Evolutionary conservation across 1,284 basidiomycete genomes (phyloP).

Genomic region (Apiotrichum porosum): DNA sequence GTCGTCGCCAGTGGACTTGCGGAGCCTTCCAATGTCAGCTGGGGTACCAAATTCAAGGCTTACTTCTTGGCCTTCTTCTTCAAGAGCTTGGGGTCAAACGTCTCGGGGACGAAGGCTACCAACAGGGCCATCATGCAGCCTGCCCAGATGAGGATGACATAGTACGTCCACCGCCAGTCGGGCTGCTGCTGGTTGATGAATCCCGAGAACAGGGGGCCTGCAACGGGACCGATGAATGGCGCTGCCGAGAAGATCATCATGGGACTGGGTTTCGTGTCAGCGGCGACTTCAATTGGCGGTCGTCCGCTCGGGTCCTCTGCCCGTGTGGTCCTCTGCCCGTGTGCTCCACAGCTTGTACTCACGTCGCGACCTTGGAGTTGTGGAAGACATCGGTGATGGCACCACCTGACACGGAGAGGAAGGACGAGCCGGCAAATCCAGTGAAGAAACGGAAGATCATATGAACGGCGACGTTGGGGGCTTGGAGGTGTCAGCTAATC

Average conservation of each 20-base stretch:
- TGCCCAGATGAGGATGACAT: constrained; percentile 58
- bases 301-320: too few relatives aligned
- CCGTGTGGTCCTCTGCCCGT: background rate
- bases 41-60: background rate
- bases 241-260: constrained; percentile 69
- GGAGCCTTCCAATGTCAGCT: constrained; percentile 42
- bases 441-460: constrained; percentile 67
- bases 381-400: constrained; percentile 69
- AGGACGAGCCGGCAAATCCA: constrained; percentile 64
- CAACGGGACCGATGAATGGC: constrained; percentile 69
- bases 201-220: constrained; percentile 55
- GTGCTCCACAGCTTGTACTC: constrained; percentile 34
- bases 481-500: background rate
- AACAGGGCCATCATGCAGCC: constrained; percentile 43
- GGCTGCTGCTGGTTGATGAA: constrained; percentile 54
- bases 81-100: constrained; percentile 62
- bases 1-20: constrained; percentile 54
- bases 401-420: constrained; percentile 74
- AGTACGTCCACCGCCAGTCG: constrained; percentile 75
- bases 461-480: constrained; percentile 50
- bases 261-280: constrained; percentile 52
- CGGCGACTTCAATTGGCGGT: too few relatives aligned
- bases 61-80: constrained; percentile 55
- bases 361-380: constrained; percentile 62
- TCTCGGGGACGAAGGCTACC: constrained; percentile 64